Conservation (phyloP, 768 basidiomycete species). For the Serendipita vermifera region DNA sequence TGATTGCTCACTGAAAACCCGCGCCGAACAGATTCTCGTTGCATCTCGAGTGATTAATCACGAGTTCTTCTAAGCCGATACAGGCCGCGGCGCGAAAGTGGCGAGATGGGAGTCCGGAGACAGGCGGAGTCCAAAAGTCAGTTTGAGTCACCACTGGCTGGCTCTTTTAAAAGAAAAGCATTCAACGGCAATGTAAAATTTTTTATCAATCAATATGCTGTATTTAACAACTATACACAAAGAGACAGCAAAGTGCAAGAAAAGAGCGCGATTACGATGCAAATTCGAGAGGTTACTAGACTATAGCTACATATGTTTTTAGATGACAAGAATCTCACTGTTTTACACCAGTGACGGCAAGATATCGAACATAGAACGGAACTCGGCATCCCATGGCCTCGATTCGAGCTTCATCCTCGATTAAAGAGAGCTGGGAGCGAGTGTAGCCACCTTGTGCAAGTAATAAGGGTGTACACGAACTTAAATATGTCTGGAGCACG, state of each 20-base stretch:
- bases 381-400: slow-evolving; percentile 2
- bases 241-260: no score
- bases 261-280: no score
- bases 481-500: background rate
- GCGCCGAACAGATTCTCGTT: slow-evolving; percentile 1
- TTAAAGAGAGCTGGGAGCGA: background rate
- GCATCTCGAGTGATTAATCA: background rate
- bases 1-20: slow-evolving; percentile 79
- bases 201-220: no score
- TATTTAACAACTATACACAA: no score
- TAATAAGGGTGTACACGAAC: slow-evolving; percentile 3
- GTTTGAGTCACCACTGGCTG: background rate
- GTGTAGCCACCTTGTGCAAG: background rate
- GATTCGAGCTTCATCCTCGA: slow-evolving; percentile 2
- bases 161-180: background rate
- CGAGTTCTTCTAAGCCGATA: no score
- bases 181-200: no score
- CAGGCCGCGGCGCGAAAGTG: no score
- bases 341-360: background rate
- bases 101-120: no score
- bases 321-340: no score
- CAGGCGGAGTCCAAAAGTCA: background rate
- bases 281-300: no score
- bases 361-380: background rate
- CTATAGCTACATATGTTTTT: no score